phyloP scores from a whole-genome alignment of 2,329 filamentous ascomycete species.

The Plenodomus biglobosus region DNA sequence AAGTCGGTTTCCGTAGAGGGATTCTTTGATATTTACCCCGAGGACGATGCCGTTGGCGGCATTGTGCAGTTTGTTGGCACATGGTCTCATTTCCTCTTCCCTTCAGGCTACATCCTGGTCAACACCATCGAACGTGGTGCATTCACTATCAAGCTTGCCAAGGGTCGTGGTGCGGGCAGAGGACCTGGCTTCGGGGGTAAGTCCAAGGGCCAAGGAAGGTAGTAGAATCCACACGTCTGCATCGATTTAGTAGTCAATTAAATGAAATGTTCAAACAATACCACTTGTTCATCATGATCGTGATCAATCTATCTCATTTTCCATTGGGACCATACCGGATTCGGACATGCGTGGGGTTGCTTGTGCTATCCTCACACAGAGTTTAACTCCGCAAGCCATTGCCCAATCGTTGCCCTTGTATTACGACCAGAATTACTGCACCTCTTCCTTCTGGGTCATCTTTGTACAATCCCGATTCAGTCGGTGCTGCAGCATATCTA shows the following conservation, averaged over 20 bases:
- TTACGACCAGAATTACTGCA: no score
- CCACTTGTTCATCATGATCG: no score
- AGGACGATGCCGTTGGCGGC: constrained; percentile 44
- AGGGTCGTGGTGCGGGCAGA: constrained; percentile 22
- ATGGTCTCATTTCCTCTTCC: constrained; percentile 46
- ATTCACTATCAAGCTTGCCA: constrained; percentile 40
- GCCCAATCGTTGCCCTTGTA: no score
- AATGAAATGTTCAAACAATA: no score
- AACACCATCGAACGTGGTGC: constrained; percentile 45
- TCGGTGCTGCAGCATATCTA: no score
- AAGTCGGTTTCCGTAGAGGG: constrained; percentile 44
- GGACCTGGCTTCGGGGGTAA: constrained; percentile 25
- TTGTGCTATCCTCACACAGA: no score
- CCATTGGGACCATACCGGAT: no score
- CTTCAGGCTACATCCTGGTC: constrained; percentile 40
- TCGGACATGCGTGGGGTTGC: no score
- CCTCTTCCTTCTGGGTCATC: no score
- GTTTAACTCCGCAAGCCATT: no score
- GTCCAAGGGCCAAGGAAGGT: constrained; percentile 10
- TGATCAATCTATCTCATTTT: no score
- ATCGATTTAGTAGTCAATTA: background rate
- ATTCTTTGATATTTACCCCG: constrained; percentile 48
- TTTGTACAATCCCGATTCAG: no score
- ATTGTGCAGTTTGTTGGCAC: constrained; percentile 46
- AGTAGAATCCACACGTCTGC: background rate